Evolutionary conservation across 1,139 yeast species (phyloP).

Genomic region (Suhomyces coccinellae): DNA sequence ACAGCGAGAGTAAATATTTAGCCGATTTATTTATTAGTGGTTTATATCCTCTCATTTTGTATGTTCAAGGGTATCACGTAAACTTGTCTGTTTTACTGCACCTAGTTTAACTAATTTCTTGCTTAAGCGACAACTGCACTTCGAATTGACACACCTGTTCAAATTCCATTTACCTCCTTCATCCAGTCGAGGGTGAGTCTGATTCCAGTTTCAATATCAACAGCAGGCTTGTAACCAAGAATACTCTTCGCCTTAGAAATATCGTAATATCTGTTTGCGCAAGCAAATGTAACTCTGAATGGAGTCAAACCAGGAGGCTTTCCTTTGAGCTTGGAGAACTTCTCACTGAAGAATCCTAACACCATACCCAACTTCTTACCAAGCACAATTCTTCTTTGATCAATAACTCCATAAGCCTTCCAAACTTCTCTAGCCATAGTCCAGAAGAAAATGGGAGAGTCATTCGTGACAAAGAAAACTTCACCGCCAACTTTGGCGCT

Average conservation of each 20-base stretch:
- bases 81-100: not conserved
- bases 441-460: constrained; percentile 96
- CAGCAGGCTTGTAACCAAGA: constrained; percentile 80
- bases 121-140: not conserved
- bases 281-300: constrained; percentile 86
- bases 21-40: too few species aligned
- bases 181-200: constrained; percentile 81
- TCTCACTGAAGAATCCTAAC: constrained; percentile 78
- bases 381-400: constrained; percentile 66
- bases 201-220: constrained; percentile 81
- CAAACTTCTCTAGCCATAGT: constrained; percentile 94
- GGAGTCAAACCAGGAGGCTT: constrained; percentile 96
- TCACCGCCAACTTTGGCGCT: constrained; percentile 69
- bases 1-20: too few species aligned
- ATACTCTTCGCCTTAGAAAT: constrained; percentile 79
- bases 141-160: not conserved
- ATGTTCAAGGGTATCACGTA: not conserved
- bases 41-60: not conserved
- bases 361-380: constrained; percentile 71
- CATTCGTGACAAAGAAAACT: constrained; percentile 88
- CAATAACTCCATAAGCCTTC: constrained; percentile 92
- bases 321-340: constrained; percentile 64
- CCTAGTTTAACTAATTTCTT: too few species aligned
- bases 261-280: constrained; percentile 95
- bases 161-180: constrained; percentile 44